Base-by-base conservation (phyloP, 2,329 filamentous ascomycete genomes). In the Lasiodiplodia sp. region DNA sequence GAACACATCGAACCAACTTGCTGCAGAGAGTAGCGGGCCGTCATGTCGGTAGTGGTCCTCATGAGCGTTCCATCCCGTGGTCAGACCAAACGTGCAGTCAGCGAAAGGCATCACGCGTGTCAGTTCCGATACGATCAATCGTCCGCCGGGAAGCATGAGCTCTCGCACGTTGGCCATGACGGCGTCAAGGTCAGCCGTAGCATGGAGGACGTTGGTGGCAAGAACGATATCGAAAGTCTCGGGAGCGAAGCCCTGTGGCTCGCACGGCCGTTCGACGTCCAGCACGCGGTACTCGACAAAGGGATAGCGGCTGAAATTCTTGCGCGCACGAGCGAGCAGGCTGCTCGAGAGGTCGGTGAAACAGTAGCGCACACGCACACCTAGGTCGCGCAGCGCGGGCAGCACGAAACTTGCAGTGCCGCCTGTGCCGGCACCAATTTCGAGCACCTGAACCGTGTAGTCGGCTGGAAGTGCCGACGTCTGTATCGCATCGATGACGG, bases 201-300 rank as follows among this genome's bases (percentile, higher is more conserved):
- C 37, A 10, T 23, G n/a, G 8, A 40, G 47, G 18, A 34, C 55
- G 16, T 74, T 40, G n/a, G 67, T 60, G 11, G 71, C 69, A 10
- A 75, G 25, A 11, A 76, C 57, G 2, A 75, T 3, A 21, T 75
- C 75, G 47, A 69, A 75, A 2, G 60, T 11, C 2, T 34, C 40
- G 14, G 23, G 23, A 5, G 51, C 55, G 37, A 71, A 72, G 2
- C 70, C 71, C 52, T 75, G 73, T 10, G 56, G 12, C 70, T 67
- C 14, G 12, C 37, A 40, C 37, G 37, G 37, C 37, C 37, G 37
- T 40, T 40, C 37, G 12, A 70, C 57, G 31, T 74, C 52, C 1
- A 72, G 37, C 1, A 37, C 40, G 5, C 67, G 69, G 67, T 67
- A 73, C 1, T 25, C 60, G 6, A 73, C 38, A 10, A 21, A 12